Conservation (phyloP, 2,329 filamentous ascomycete species). For the Claviceps sorghi region DNA sequence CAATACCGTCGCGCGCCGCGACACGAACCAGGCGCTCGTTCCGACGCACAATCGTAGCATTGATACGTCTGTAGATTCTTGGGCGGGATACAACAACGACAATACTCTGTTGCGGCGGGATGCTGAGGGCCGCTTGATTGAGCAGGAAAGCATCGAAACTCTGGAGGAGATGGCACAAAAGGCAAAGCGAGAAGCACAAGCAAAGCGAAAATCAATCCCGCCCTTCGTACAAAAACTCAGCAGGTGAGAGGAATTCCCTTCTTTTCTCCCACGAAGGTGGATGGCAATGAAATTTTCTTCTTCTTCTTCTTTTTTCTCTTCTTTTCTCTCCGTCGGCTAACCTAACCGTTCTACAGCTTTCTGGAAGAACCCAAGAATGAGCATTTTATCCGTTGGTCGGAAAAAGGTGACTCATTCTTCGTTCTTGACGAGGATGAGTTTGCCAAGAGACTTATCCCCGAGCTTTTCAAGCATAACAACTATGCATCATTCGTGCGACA, state of each 20-base stretch:
- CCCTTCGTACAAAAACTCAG: constrained; percentile 96
- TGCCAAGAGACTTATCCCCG: constrained; percentile 89
- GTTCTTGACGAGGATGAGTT: constrained; percentile 97
- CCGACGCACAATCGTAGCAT: constrained; percentile 27
- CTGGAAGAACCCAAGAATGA: constrained; percentile 87
- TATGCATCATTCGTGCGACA: constrained; percentile 94
- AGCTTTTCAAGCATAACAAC: constrained; percentile 98
- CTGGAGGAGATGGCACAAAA: constrained; percentile 66
- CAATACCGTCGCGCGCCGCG: constrained; percentile 37
- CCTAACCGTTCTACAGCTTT: constrained; percentile 44
- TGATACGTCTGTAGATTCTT: constrained; percentile 25
- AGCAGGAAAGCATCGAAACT: constrained; percentile 60
- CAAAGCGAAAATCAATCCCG: constrained; percentile 88
- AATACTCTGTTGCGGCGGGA: constrained; percentile 23
- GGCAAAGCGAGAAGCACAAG: constrained; percentile 75
- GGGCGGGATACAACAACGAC: constrained; percentile 29
- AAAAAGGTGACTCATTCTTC: constrained; percentile 90
- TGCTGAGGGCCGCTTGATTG: constrained; percentile 20
- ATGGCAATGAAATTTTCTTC: neutral
- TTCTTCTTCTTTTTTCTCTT: neutral
- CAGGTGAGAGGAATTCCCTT: constrained; percentile 47
- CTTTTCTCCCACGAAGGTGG: too few species aligned
- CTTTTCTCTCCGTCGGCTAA: neutral
- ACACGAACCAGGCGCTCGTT: constrained; percentile 36
- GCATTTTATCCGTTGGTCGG: constrained; percentile 91